Base-by-base conservation (phyloP, 352 stramenopile genomes). In the Phytophthora syringae region DNA sequence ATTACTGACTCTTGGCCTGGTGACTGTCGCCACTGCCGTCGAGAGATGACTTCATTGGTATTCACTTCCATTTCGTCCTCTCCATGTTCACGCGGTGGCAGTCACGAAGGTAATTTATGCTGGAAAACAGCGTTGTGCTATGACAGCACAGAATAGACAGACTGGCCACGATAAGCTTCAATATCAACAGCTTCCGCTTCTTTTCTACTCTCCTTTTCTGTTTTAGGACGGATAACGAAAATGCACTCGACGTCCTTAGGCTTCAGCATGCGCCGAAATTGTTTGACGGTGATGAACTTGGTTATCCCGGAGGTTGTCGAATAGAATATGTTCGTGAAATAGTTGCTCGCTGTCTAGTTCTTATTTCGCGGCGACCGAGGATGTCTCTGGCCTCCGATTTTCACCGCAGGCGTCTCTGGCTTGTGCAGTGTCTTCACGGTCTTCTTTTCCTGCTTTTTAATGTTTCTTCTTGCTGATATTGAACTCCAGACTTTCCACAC, bases 1-100 rank as follows among this genome's bases (percentile, higher is more conserved):
- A 76, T 67, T 0, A 55, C 52, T n/a, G 57, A 49, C 44, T 67
- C 24, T 67, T 76, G 30, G 7, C 1, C 60, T 18, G 47, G 52
- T 10, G 27, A 32, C 27, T 32, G 27, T 32, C 27, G 9, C 27
- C 27, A 32, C 27, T 32, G 27, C 27, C 27, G 27, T 32, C 27
- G 27, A 32, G 9, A 32, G 27, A 32, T 32, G 27, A 9, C 27
- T 32, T 32, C 27, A 32, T 32, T 32, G 27, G 27, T 32, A 32
- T 32, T 9, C 9, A 32, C 27, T 10, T 32, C 27, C 27, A 32
- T 32, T 32, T 5, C 27, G 9, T 32, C 5, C 27, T 32, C 27
- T 32, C 27, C 27, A 32, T 32, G 27, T 32, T 32, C 27, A 32
- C 27, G 27, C 9, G 27, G 27, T 9, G 27, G 27, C 27, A 32